Base-by-base conservation (phyloP, 2,329 filamentous ascomycete species). In the Fusarium marasasianum region DNA sequence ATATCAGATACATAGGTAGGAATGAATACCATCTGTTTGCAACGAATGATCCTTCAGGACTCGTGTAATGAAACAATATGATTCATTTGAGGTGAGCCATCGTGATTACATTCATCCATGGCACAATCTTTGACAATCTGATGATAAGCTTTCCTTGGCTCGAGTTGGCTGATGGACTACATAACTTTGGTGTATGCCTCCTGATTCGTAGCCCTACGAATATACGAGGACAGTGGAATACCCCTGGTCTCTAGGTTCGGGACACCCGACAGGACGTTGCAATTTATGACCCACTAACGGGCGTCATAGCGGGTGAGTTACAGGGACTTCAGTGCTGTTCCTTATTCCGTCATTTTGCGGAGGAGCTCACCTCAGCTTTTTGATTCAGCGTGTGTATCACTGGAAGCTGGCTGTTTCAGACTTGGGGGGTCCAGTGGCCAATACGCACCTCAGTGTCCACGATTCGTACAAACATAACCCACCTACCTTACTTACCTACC, bases 331-430 rank as follows among this genome's bases (percentile, higher is more conserved):
- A 74, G 66, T 59, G 65, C 43, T 22, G 37, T 44, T 45, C 43
- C 50, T n/a, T 24, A 58, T 70, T 61, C 66, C 71, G 71, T 74
- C 68, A 68, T 74, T 56, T 56, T 72, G 68, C 59, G 71, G 71
- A 73, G 69, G 59, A 68, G 58, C 67, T 66, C 63, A 47, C 35
- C n/a, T 68, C 63, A 62, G 47, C 63, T 62, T 68, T 68, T 68
- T 41, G 47, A 57, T 51, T 58, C 54, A 47, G 43, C 31, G 11
- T 67, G 45, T 45, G 53, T 71, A 62, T 67, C 56, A 47, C 33
- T 35, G 31, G 48, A 24, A 70, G 26, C 47, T 43, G 51, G 45
- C 17, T 33, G 66, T 70, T 70, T 70, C 67, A 70, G 48, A 59
- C 45, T 41, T 43, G 24, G 37, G 37, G 33, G 44, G 31, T n/a